Evolutionary conservation across 2,329 filamentous ascomycete species (phyloP).

Genomic region (Venturiaceae sp.): DNA sequence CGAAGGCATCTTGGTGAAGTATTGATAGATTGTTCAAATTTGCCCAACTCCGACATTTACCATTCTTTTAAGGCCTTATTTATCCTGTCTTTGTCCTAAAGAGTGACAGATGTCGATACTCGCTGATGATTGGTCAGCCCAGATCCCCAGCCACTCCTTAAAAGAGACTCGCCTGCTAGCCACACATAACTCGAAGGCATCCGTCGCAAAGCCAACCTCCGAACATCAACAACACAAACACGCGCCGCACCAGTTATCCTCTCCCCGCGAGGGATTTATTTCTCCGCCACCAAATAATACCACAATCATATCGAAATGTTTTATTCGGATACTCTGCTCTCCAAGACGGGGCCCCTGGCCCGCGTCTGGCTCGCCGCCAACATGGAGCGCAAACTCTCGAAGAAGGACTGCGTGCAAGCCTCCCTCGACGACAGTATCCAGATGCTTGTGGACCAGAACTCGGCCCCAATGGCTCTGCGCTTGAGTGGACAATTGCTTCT

Average conservation of each 20-base stretch:
- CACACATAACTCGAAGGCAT: too few relatives aligned
- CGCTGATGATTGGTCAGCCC: too few relatives aligned
- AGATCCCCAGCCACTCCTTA: too few relatives aligned
- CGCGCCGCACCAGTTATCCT: not conserved
- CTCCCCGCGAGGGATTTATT: not conserved
- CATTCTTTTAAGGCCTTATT: too few relatives aligned
- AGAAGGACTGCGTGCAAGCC: conserved; percentile 88
- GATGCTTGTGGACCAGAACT: conserved; percentile 85
- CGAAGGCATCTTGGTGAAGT: too few relatives aligned
- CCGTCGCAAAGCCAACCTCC: too few relatives aligned
- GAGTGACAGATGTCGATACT: too few relatives aligned
- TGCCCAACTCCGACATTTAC: too few relatives aligned
- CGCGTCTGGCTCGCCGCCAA: conserved; percentile 98
- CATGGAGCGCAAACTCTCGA: conserved; percentile 95
- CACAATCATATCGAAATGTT: conserved; percentile 55
- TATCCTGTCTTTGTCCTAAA: too few relatives aligned
- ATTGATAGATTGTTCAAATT: too few relatives aligned
- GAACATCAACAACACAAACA: not conserved
- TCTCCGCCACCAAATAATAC: not conserved
- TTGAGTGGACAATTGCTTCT: conserved; percentile 89
- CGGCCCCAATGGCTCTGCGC: conserved; percentile 90
- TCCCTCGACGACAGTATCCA: conserved; percentile 92
- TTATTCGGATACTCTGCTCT: conserved; percentile 90
- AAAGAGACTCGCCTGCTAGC: too few relatives aligned
- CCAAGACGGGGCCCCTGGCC: conserved; percentile 93